Evolutionary conservation across 2,329 filamentous ascomycete species (phyloP).

Genomic region (Cercospora nicotianae): DNA sequence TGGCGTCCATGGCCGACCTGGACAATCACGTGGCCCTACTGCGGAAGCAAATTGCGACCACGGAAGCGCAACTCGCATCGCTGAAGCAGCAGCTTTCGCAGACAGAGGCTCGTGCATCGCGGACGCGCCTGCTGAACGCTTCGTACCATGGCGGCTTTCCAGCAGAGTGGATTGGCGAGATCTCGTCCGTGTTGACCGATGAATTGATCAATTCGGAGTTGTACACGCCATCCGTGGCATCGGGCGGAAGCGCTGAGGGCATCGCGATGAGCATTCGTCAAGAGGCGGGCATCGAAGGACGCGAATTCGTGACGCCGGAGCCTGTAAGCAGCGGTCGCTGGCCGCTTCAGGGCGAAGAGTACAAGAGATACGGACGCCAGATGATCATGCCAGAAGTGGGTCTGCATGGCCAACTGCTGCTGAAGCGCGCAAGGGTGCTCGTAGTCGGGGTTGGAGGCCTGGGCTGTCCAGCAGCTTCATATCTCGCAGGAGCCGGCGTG

Average conservation of each 20-base stretch:
- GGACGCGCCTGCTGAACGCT: conserved; percentile 31
- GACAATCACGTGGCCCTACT: conserved; percentile 40
- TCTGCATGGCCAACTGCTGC: conserved; percentile 71
- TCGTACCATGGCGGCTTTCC: conserved; percentile 43
- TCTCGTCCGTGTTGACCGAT: conserved; percentile 40
- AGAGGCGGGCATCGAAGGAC: conserved; percentile 20
- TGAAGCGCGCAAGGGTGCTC: conserved; percentile 70
- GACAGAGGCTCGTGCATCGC: conserved; percentile 40
- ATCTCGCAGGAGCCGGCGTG: conserved; percentile 85
- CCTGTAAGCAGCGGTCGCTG: conserved; percentile 48
- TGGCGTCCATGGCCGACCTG: conserved; percentile 21
- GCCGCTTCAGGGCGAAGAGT: conserved; percentile 72
- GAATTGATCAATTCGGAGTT: conserved; percentile 19
- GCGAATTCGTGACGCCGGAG: conserved; percentile 23
- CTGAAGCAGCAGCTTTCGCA: conserved; percentile 46
- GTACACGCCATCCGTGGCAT: conserved; percentile 17
- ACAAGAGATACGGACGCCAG: conserved; percentile 83
- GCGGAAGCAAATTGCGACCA: conserved; percentile 45
- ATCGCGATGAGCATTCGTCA: conserved; percentile 28
- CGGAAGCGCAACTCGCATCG: conserved; percentile 44
- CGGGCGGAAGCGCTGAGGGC: conserved; percentile 18
- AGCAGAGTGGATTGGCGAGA: conserved; percentile 46
- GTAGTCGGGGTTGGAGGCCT: conserved; percentile 86
- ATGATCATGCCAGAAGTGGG: conserved; percentile 85
- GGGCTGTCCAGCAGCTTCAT: conserved; percentile 89